Evolutionary conservation across 202 grass and related monocot species (phyloP).

Genomic region (Elaeis oleifera): DNA sequence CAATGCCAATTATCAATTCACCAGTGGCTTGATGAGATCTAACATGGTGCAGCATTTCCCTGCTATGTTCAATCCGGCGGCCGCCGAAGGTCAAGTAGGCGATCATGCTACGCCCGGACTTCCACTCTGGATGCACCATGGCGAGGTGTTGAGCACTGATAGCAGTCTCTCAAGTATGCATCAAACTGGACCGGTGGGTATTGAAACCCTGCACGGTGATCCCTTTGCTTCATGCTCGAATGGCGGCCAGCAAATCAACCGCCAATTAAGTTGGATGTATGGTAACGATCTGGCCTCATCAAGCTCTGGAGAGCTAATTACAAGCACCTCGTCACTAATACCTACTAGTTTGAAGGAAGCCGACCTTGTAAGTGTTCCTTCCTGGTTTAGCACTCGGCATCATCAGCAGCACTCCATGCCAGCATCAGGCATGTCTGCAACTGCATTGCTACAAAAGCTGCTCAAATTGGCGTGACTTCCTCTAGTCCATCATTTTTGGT

Average conservation of each 20-base stretch:
- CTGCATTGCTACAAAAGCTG: constrained; percentile 12
- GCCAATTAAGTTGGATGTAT: constrained; percentile 1
- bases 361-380: not conserved
- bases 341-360: not conserved
- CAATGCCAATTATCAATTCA: not conserved
- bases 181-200: not conserved
- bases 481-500: not conserved
- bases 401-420: constrained; percentile 4
- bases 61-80: not conserved
- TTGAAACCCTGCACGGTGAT: not conserved
- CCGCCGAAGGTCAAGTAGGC: not conserved
- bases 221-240: not conserved
- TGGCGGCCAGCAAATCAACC: not conserved
- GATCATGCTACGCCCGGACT: constrained; percentile 2
- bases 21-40: not conserved
- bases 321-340: not conserved
- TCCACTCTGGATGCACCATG: constrained; percentile 2
- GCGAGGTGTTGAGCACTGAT: not conserved
- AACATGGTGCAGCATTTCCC: constrained; percentile 1
- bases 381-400: constrained; percentile 6
- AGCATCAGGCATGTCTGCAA: not conserved
- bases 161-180: not conserved
- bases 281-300: not conserved
- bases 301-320: not conserved
- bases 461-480: not conserved